A percentile compares a stretch with the other conserved stretches of the same genome.
These are phyloP conservation scores for Diophrys sp. DNA, from an alignment of 73 alveolate species.

Conservation along the genomic window DNA sequence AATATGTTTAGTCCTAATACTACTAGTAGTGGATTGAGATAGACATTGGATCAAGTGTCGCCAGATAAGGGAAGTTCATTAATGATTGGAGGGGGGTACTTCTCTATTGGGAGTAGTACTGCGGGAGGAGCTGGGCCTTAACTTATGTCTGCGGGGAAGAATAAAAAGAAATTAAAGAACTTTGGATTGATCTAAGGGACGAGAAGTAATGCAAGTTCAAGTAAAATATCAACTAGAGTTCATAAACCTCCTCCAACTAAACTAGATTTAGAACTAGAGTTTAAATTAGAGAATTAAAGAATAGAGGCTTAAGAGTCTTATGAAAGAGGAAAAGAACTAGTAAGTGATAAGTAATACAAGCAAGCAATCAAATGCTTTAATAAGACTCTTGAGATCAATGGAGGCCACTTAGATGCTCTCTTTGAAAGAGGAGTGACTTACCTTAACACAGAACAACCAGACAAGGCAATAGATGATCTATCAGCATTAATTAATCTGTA, in stretches of 20 bases:
- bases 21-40: too few relatives aligned
- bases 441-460: constrained; percentile 34
- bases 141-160: too few relatives aligned
- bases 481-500: constrained; percentile 25
- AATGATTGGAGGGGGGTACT: too few relatives aligned
- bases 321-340: constrained; percentile 46
- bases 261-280: neutral
- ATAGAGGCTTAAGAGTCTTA: neutral
- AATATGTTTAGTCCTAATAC: too few relatives aligned
- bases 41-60: too few relatives aligned
- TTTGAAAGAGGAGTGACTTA: constrained; percentile 59
- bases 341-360: constrained; percentile 51
- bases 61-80: too few relatives aligned
- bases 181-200: neutral
- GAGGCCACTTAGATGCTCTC: constrained; percentile 39
- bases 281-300: neutral
- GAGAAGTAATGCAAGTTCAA: neutral
- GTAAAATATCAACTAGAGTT: neutral
- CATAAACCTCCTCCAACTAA: too few relatives aligned
- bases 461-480: constrained; percentile 39
- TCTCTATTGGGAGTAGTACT: too few relatives aligned
- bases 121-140: too few relatives aligned
- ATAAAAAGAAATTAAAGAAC: neutral
- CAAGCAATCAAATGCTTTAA: constrained; percentile 53
- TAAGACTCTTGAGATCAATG: constrained; percentile 30